Percentiles rank a stretch among this genome's conserved stretches.
Conservation (phyloP, 192 early-diverging fungal species). For the Coemansia aciculifera region DNA sequence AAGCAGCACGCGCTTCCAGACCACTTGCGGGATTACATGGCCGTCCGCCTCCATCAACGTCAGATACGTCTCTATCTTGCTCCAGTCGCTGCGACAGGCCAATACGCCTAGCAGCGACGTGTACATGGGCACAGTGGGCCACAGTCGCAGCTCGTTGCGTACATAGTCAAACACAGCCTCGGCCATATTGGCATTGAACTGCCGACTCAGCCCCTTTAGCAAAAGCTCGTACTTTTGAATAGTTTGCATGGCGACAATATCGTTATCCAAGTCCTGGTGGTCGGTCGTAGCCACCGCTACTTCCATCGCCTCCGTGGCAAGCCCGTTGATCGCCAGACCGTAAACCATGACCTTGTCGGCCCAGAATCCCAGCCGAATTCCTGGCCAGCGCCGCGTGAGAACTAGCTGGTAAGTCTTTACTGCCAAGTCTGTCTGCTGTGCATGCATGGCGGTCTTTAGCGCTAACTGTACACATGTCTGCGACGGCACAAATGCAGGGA, state of each 20-base stretch:
- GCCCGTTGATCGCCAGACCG: slow-evolving; percentile 45
- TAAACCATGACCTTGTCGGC: slow-evolving; percentile 46
- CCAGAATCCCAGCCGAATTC: slow-evolving; percentile 35
- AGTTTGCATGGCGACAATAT: slow-evolving; percentile 29
- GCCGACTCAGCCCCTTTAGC: slow-evolving; percentile 33
- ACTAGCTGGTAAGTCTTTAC: slow-evolving; percentile 31
- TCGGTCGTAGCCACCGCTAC: slow-evolving; percentile 32
- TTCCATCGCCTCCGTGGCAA: slow-evolving; percentile 31
- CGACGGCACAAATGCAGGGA: slow-evolving; percentile 31
- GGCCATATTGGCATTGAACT: slow-evolving; percentile 18
- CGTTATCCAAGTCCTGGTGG: not conserved
- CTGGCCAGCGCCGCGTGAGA: slow-evolving; percentile 23
- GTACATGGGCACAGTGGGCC: slow-evolving; percentile 41
- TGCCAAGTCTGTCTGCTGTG: slow-evolving; percentile 24
- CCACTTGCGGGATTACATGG: slow-evolving; percentile 11
- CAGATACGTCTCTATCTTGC: slow-evolving; percentile 22
- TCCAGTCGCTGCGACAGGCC: slow-evolving; percentile 23
- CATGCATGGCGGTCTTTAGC: slow-evolving; percentile 34
- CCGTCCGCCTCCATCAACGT: slow-evolving; percentile 36
- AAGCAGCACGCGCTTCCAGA: slow-evolving; percentile 44
- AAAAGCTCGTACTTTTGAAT: slow-evolving; percentile 46
- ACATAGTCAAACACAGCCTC: slow-evolving; percentile 35
- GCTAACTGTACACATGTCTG: slow-evolving; percentile 38
- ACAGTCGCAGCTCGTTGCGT: slow-evolving; percentile 33
- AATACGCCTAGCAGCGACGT: slow-evolving; percentile 34